phyloP scores from a whole-genome alignment of 2,329 filamentous ascomycete species.

The Diaporthe sp. region DNA sequence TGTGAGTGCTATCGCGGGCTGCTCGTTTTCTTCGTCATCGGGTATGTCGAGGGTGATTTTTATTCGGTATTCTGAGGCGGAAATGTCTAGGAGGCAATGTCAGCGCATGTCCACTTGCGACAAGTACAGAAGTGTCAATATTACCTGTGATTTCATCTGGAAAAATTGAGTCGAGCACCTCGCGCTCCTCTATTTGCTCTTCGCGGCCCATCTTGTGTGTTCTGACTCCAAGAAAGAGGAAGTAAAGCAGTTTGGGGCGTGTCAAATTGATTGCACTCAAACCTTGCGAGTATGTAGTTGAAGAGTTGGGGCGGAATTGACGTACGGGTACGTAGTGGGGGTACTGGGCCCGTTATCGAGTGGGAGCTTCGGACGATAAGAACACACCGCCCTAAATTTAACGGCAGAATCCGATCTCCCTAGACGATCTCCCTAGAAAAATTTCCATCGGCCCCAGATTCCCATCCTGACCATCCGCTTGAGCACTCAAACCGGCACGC shows the following conservation, averaged over 20 bases:
- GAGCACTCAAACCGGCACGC: not conserved
- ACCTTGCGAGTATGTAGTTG: not conserved
- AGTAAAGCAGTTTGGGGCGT: not conserved
- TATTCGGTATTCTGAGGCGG: constrained; percentile 90
- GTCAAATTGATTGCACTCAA: not conserved
- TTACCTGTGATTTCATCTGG: constrained; percentile 95
- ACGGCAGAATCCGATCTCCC: constrained; percentile 37
- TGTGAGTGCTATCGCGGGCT: constrained; percentile 82
- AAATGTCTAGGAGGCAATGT: constrained; percentile 77
- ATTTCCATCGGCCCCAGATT: constrained; percentile 27
- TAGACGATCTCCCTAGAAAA: constrained; percentile 28
- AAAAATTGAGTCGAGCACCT: constrained; percentile 98
- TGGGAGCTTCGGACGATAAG: constrained; percentile 11
- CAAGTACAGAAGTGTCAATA: not conserved
- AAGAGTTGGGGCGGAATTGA: constrained; percentile 4
- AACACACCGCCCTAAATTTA: constrained; percentile 20
- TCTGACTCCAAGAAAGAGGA: not conserved
- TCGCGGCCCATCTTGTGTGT: constrained; percentile 72
- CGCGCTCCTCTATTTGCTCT: constrained; percentile 95
- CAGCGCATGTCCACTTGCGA: constrained; percentile 1
- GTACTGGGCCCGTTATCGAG: constrained; percentile 32
- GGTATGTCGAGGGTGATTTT: constrained; percentile 85
- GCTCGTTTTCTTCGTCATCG: constrained; percentile 70
- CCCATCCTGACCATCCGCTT: not conserved
- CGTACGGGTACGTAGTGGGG: constrained; percentile 19